Evolutionary conservation across 148 eudicot species (phyloP).

Genomic region (Rhododendron williamsianum): DNA sequence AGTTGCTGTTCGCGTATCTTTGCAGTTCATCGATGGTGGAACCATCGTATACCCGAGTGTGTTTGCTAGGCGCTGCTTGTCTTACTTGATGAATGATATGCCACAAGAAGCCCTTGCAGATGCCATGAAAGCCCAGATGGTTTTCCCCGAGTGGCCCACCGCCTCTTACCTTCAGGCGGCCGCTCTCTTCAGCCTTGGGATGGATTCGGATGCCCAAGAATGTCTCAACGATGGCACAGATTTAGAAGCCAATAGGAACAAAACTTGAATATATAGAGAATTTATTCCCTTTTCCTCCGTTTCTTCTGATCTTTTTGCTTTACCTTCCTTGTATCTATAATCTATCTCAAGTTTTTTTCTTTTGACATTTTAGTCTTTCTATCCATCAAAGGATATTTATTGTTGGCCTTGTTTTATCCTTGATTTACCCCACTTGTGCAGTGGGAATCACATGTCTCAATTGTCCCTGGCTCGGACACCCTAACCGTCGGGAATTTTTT

Average conservation of each 20-base stretch:
- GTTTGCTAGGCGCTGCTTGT: constrained; percentile 50
- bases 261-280: constrained; percentile 25
- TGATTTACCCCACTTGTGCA: background rate
- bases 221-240: constrained; percentile 51
- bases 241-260: constrained; percentile 42
- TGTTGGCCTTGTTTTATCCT: background rate
- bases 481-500: background rate
- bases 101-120: constrained; percentile 60
- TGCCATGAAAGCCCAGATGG: constrained; percentile 59
- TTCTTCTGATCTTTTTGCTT: background rate
- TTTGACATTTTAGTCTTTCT: constrained; percentile 7
- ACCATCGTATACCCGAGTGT: constrained; percentile 64
- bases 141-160: constrained; percentile 56
- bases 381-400: constrained; percentile 3
- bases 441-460: background rate
- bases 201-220: constrained; percentile 59
- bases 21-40: constrained; percentile 55
- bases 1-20: background rate
- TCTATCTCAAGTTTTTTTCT: background rate
- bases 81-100: constrained; percentile 53
- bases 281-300: background rate
- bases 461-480: background rate
- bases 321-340: constrained; percentile 4
- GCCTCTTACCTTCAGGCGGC: constrained; percentile 55
- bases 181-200: constrained; percentile 53